phyloP scores from a whole-genome alignment of 306 rosid species.

The Vigna angularis region DNA sequence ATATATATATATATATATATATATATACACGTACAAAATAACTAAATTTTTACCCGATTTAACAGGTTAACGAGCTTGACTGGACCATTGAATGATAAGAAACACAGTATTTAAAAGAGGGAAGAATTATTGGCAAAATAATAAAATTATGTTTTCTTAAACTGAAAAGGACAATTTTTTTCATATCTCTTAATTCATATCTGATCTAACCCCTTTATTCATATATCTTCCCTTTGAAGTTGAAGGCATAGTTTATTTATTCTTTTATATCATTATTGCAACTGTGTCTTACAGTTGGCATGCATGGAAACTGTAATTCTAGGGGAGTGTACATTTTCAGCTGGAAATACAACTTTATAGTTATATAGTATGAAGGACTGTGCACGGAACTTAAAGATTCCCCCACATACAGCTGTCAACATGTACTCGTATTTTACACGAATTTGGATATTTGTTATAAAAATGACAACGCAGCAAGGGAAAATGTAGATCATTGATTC shows the following conservation, averaged over 20 bases:
- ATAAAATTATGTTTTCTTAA: no score
- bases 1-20: no score
- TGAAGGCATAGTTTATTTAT: background rate
- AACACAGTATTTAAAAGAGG: no score
- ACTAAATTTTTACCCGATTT: no score
- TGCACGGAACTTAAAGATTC: conserved; percentile 38
- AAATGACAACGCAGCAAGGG: conserved; percentile 43
- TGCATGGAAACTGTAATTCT: conserved; percentile 22
- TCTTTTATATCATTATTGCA: background rate
- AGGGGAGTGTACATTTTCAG: conserved; percentile 26
- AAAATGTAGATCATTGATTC: conserved; percentile 13
- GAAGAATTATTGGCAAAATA: no score
- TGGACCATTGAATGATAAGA: no score
- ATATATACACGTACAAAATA: no score
- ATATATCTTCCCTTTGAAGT: background rate
- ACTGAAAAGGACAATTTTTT: no score
- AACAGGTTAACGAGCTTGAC: no score
- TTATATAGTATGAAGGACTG: conserved; percentile 13
- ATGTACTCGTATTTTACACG: background rate
- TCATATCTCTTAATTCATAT: no score
- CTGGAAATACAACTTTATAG: conserved; percentile 15
- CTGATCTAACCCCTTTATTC: background rate
- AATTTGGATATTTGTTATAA: conserved; percentile 21
- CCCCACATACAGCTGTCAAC: conserved; percentile 42
- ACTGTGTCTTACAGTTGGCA: conserved; percentile 40